phyloP scores from a whole-genome alignment of 768 basidiomycete species.

The Holtermannia corniformis region DNA sequence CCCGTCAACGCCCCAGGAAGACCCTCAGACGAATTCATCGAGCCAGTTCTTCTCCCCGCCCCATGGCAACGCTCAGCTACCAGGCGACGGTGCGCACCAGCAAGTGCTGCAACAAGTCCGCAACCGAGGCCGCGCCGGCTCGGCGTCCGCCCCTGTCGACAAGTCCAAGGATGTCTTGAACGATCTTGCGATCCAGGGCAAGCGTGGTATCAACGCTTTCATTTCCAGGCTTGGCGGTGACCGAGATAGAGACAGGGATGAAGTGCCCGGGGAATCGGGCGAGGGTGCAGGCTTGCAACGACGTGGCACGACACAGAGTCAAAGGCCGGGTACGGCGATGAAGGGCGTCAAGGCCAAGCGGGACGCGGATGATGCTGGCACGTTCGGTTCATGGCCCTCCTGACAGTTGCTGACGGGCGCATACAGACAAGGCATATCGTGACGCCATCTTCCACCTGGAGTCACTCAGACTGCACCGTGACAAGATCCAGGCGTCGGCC shows the following conservation, averaged over 20 bases:
- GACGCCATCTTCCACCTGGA: conserved; percentile 88
- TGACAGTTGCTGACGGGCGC: conserved; percentile 4
- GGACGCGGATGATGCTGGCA: conserved; percentile 84
- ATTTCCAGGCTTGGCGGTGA: conserved; percentile 62
- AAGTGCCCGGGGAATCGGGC: conserved; percentile 26
- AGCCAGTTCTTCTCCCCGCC: conserved; percentile 7
- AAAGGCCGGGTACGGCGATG: conserved; percentile 56
- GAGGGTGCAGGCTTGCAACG: conserved; percentile 14
- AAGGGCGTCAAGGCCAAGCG: conserved; percentile 72
- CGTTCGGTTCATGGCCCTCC: conserved; percentile 5
- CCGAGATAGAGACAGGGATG: conserved; percentile 48
- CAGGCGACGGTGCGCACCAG: conserved; percentile 28
- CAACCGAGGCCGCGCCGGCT: conserved; percentile 70
- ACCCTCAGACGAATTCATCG: no score
- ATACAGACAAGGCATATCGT: conserved; percentile 84
- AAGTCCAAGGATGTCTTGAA: conserved; percentile 49
- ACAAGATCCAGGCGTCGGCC: conserved; percentile 71
- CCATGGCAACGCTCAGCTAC: not conserved
- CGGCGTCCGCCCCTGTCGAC: conserved; percentile 47
- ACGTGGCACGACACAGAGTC: no score
- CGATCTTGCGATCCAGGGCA: conserved; percentile 82
- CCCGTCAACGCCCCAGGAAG: not conserved
- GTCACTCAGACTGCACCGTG: conserved; percentile 68
- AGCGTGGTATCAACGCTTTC: conserved; percentile 74
- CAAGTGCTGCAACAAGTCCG: conserved; percentile 35